Evolutionary conservation across 2,329 filamentous ascomycete genomes (phyloP), one percentile per base, ranked within the genome.

Genomic region (Neopestalotiopsis rosae): DNA sequence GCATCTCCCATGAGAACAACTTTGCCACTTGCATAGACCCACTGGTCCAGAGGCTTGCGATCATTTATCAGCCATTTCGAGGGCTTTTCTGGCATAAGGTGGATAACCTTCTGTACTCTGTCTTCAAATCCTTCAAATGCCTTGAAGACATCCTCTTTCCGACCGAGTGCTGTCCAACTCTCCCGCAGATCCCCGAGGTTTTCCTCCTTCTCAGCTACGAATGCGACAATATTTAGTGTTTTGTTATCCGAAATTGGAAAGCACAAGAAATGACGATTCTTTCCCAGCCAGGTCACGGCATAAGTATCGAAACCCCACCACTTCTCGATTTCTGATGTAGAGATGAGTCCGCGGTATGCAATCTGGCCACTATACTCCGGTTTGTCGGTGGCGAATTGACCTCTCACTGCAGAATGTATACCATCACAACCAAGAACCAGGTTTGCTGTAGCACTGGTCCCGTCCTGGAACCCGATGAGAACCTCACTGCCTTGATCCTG

Each of bases 1-100:
- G 84, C 83, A 74, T 87, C 85, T 13, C 85, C 85, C 6, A 85
- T 69, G 4, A 85, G 74, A 0, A 81, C 77, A 12, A 84, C 79
- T 49, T 79, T 78, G 2, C 79, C 80, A 5, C 69, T 56, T 4
- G 73, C 13, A 7, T 62, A 69, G 9, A 61, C 38, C 68, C 68
- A 69, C 20, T 59, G 64, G 24, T 38, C 17, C 13, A 67, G 24
- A 10, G 65, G 65, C 24, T 61, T 40, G 12, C 65, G 56, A 45
- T 67, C 65, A 38, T 67, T 61, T n/a, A 67, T 34, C 20, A 45
- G 56, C 65, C 65, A 67, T 32, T 52, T 42, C n/a, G 24, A 38
- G 6, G 63, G 63, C 40, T 66, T n/a, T 17, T 66, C 63, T 17
- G 34, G 34, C 63, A 66, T 66, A n/a, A 66, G 32, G 4, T 24